Base-by-base conservation (phyloP, 345 rosid species). In the Isatis tinctoria region DNA sequence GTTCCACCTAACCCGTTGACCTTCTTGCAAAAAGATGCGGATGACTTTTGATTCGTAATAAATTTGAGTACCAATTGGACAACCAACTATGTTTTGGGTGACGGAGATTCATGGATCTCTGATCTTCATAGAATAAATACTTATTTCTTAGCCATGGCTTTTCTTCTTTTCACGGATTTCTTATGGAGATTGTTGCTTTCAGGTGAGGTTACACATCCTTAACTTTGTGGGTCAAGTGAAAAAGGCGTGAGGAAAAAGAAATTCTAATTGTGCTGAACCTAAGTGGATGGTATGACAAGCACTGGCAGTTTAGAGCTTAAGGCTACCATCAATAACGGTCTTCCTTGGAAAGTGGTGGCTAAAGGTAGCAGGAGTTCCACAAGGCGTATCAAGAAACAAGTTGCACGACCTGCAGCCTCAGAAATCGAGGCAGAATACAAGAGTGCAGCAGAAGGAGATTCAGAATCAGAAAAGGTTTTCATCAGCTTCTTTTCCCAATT, bases 391-490 rank as follows among this genome's bases (percentile, higher is more conserved):
- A 83, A 83, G 72, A 86, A 82, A 73, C 53, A 49, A 7, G 65
- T 63, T 72, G 17, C 26, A 52, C 72, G 72, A 30, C 64, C 49
- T 60, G 67, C 69, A 43, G 59, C 48, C 8, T 44, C 64, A 2
- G 82, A 67, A 28, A 33, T 59, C 62, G 80, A 67, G 57, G 17
- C 62, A 66, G 61, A 72, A 22, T 69, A 61, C 43, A 73, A 73
- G 48, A 82, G 61, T 59, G 20, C 62, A 43, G 32, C 72, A 26
- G 36, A 20, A 10, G 47, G 81, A 8, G 83, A 81, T 68, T 84
- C 88, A 5, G 84, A 82, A 47, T 79, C 85, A 9, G 87, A 84
- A 59, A 86, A 88, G 92, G 92, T 87, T 72, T n/a, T 40, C 47
- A 27, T 61, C 27, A 22, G 13, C 32, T 28, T 43, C 33, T 44